Percentiles rank a stretch among this genome's conserved stretches.
These are phyloP conservation scores for Monosporascus ibericus DNA, from an alignment of 2,329 filamentous ascomycete species.

Conservation along the genomic window DNA sequence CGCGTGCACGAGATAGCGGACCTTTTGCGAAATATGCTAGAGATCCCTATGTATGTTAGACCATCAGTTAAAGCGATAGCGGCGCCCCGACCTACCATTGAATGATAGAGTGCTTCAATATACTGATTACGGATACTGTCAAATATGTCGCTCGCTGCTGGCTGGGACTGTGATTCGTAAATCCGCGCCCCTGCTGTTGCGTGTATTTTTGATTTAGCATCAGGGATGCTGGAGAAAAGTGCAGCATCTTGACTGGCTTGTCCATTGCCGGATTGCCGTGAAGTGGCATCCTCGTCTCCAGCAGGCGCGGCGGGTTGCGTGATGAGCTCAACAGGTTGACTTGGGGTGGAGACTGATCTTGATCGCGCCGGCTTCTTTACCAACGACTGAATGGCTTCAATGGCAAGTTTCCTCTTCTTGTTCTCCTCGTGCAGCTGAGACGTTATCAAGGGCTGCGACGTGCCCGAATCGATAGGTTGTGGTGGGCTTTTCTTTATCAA, in stretches of 20 bases:
- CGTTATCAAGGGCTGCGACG: constrained; percentile 30
- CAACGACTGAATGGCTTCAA: constrained; percentile 57
- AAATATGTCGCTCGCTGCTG: constrained; percentile 47
- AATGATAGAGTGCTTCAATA: constrained; percentile 55
- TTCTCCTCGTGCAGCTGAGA: constrained; percentile 41
- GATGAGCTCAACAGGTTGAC: constrained; percentile 5
- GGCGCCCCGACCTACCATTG: constrained; percentile 43
- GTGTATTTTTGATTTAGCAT: constrained; percentile 6
- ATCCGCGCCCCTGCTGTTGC: constrained; percentile 3
- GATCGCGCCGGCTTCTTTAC: constrained; percentile 47
- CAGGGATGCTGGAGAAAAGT: neutral
- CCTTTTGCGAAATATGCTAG: constrained; percentile 82
- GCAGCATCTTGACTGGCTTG: constrained; percentile 1
- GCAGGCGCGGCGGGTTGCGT: constrained; percentile 8
- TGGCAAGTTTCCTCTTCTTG: constrained; percentile 52
- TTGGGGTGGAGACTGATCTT: constrained; percentile 32
- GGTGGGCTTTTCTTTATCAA: constrained; percentile 26
- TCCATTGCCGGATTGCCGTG: constrained; percentile 2
- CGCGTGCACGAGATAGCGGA: constrained; percentile 67
- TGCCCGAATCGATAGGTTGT: constrained; percentile 13
- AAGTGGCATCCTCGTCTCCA: constrained; percentile 5
- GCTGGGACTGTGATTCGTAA: constrained; percentile 23
- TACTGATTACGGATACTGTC: constrained; percentile 54
- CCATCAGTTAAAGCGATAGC: neutral
- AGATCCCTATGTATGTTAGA: constrained; percentile 53